Base-by-base conservation (phyloP, 2,329 filamentous ascomycete species). In the Colletotrichum trifolii region DNA sequence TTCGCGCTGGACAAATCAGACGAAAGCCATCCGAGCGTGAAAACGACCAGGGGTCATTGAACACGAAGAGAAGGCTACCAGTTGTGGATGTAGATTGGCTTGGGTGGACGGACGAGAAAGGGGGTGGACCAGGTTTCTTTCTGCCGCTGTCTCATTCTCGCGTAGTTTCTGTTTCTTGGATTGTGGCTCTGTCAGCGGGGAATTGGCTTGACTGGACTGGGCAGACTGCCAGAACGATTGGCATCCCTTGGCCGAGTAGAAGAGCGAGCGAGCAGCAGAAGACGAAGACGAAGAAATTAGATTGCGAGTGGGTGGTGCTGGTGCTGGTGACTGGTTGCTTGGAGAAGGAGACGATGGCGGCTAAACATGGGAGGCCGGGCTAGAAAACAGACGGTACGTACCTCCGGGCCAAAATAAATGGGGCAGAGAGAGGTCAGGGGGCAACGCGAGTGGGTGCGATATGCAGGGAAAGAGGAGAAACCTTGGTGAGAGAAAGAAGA, bases 1-100 rank as follows among this genome's bases (percentile, higher is more conserved):
- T 71, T 71, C 53, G 69, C 48, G 49, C 60, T 56, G 36, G 54
- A 25, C 69, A 56, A 71, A 69, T 71, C 62, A 70, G 46, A 56
- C 38, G 43, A 17, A 43, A 33, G 36, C 48, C 15, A 45, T 54
- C 55, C 34, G 48, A 39, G 65, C 64, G 54, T 64, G 62, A 46
- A 55, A 43, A 48, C 60, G 57, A 47, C 15, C 46, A 43, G 61
- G 57, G 64, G 25, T 25, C 4, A 46, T 48, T 59, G 47, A 60
- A 60, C 53, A 52, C 39, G 60, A 59, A 59, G 35, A 36, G n/a
- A 54, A 65, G 42, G 8, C 47, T 49, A 34, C 15, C 11, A 8
- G 43, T 50, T 25, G 60, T 57, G 59, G 46, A 36, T 57, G 59
- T 45, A 15, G 46, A 49, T 57, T 12, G 46, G 34, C 17, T 43